A percentile compares a stretch with the other conserved stretches of the same genome.
phyloP scores from a whole-genome alignment of 306 rosid species.

The Ochetophila trinervis region DNA sequence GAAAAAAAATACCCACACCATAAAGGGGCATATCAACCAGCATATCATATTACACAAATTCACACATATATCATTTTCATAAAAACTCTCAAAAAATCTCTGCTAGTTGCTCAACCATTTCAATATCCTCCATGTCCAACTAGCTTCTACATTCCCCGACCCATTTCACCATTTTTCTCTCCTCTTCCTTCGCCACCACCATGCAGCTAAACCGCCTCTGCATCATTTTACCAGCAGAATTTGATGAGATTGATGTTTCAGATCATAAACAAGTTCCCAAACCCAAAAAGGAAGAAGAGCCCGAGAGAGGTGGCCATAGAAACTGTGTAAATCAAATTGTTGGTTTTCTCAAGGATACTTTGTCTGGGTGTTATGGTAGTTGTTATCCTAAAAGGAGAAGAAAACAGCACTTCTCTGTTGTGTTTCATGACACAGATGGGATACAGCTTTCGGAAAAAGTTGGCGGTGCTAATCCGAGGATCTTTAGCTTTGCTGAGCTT shows the following conservation, averaged over 20 bases:
- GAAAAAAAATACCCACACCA: constrained; percentile 4
- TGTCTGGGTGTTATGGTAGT: constrained; percentile 38
- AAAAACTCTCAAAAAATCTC: constrained; percentile 5
- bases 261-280: constrained; percentile 23
- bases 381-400: constrained; percentile 24
- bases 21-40: not conserved
- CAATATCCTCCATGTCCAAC: constrained; percentile 27
- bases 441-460: constrained; percentile 57
- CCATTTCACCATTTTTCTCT: not conserved
- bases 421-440: constrained; percentile 81
- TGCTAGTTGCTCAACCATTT: constrained; percentile 8
- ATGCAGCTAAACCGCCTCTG: constrained; percentile 60
- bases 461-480: constrained; percentile 75
- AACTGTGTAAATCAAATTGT: constrained; percentile 47
- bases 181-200: not conserved
- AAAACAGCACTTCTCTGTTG: constrained; percentile 19
- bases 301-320: constrained; percentile 16
- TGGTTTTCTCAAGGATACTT: constrained; percentile 41
- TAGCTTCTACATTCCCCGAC: not conserved
- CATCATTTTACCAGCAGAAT: constrained; percentile 55
- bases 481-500: constrained; percentile 85
- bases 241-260: constrained; percentile 37
- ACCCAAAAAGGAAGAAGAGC: constrained; percentile 25
- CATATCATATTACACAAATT: not conserved
- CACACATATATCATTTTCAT: constrained; percentile 9